Evolutionary conservation across 495 filamentous ascomycete species (phyloP).

Genomic region (Xylona heveae): DNA sequence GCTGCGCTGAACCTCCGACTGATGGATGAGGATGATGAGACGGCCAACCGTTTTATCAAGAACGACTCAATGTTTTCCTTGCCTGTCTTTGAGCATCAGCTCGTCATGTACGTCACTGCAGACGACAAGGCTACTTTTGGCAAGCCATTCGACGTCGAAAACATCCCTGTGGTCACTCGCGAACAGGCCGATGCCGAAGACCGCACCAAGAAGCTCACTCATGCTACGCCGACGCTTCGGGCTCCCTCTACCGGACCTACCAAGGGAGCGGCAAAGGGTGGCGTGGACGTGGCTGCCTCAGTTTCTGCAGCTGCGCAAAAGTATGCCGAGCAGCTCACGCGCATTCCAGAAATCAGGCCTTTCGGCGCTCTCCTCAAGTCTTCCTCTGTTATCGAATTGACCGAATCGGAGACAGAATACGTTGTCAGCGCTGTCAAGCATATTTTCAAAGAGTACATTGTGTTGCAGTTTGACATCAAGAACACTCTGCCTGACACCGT

Average conservation of each 20-base stretch:
- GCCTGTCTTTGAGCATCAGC: slow-evolving; percentile 89
- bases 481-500: slow-evolving; percentile 87
- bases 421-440: slow-evolving; percentile 89
- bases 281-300: slow-evolving; percentile 48
- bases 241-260: slow-evolving; percentile 66
- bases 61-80: slow-evolving; percentile 79
- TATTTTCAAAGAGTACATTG: slow-evolving; percentile 89
- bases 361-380: slow-evolving; percentile 86
- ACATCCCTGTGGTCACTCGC: slow-evolving; percentile 82
- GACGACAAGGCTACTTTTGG: slow-evolving; percentile 68
- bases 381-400: slow-evolving; percentile 66
- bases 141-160: slow-evolving; percentile 69
- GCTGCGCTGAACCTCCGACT: slow-evolving; percentile 81
- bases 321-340: slow-evolving; percentile 67
- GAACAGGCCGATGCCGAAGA: slow-evolving; percentile 97
- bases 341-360: slow-evolving; percentile 71
- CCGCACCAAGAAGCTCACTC: slow-evolving; percentile 83
- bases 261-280: slow-evolving; percentile 44
- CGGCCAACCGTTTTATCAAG: slow-evolving; percentile 69
- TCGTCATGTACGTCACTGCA: slow-evolving; percentile 94
- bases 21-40: slow-evolving; percentile 63
- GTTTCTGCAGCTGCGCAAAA: slow-evolving; percentile 64
- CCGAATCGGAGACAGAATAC: slow-evolving; percentile 94
- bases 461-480: slow-evolving; percentile 93
- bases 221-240: slow-evolving; percentile 83